Percentiles rank a stretch among this genome's conserved stretches.
These are phyloP conservation scores for Cinchona pubescens DNA, from an alignment of 257 asterid species.

Conservation along the genomic window DNA sequence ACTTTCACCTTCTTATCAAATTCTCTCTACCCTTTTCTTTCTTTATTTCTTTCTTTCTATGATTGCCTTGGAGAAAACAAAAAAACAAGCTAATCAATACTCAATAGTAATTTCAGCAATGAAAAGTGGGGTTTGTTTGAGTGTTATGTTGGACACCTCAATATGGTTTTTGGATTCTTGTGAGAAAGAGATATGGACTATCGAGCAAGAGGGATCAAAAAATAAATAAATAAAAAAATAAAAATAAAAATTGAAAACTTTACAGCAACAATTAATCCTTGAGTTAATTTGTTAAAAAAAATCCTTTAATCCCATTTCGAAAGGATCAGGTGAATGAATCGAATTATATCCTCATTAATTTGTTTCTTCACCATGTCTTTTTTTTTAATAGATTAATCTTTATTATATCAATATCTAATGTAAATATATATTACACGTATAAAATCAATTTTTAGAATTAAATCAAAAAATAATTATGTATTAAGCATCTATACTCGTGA, in stretches of 20 bases:
- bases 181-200: not conserved
- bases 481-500: no score
- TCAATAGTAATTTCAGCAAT: slow-evolving; percentile 15
- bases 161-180: slow-evolving; percentile 31
- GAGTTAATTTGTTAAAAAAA: no score
- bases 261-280: not conserved
- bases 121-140: slow-evolving; percentile 21
- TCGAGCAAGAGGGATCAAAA: not conserved
- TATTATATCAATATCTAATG: no score
- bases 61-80: slow-evolving; percentile 10
- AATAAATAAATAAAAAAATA: not conserved
- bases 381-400: no score
- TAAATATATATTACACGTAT: no score
- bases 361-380: no score
- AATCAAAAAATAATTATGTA: no score
- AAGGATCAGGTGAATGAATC: no score
- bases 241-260: not conserved
- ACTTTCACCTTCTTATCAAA: slow-evolving; percentile 11
- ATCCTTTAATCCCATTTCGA: no score
- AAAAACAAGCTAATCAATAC: slow-evolving; percentile 7
- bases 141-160: slow-evolving; percentile 26
- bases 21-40: not conserved
- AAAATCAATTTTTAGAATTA: no score
- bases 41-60: slow-evolving; percentile 11
- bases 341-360: no score